phyloP scores from a whole-genome alignment of 2,329 filamentous ascomycete genomes.

The Rutstroemia sp. region DNA sequence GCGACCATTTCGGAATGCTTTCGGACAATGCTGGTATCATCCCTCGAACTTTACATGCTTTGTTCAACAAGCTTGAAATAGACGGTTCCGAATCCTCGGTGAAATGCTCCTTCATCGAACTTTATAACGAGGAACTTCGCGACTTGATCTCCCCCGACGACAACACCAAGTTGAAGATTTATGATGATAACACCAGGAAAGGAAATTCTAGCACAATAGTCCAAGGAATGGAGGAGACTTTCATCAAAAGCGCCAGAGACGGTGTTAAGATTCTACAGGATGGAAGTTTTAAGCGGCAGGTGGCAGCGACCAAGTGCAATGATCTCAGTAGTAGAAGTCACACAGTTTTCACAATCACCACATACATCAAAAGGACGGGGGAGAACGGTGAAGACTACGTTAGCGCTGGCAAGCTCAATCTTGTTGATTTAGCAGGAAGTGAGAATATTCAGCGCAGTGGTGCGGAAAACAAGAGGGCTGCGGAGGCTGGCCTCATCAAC shows the following conservation, averaged over 20 bases:
- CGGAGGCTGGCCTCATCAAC: slow-evolving; percentile 95
- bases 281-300: slow-evolving; percentile 89
- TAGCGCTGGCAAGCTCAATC: slow-evolving; percentile 85
- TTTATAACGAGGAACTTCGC: slow-evolving; percentile 95
- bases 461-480: slow-evolving; percentile 94
- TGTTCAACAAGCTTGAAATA: slow-evolving; percentile 77
- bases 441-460: slow-evolving; percentile 97
- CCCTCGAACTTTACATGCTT: slow-evolving; percentile 76
- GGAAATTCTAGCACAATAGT: slow-evolving; percentile 82
- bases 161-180: slow-evolving; percentile 84
- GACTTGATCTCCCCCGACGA: slow-evolving; percentile 83
- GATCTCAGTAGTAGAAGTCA: slow-evolving; percentile 95
- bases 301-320: slow-evolving; percentile 99
- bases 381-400: slow-evolving; percentile 86
- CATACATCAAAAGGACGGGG: slow-evolving; percentile 73
- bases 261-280: slow-evolving; percentile 84
- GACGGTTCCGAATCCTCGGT: slow-evolving; percentile 79
- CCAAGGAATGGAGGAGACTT: slow-evolving; percentile 95
- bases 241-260: slow-evolving; percentile 76
- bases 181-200: slow-evolving; percentile 79
- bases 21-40: slow-evolving; percentile 94
- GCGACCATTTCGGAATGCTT: slow-evolving; percentile 72
- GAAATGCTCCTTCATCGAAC: slow-evolving; percentile 96
- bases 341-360: slow-evolving; percentile 93
- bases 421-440: slow-evolving; percentile 93